Evolutionary conservation across 805 yeast genomes (phyloP).

Genomic region (Dipodascus geniculatus): DNA sequence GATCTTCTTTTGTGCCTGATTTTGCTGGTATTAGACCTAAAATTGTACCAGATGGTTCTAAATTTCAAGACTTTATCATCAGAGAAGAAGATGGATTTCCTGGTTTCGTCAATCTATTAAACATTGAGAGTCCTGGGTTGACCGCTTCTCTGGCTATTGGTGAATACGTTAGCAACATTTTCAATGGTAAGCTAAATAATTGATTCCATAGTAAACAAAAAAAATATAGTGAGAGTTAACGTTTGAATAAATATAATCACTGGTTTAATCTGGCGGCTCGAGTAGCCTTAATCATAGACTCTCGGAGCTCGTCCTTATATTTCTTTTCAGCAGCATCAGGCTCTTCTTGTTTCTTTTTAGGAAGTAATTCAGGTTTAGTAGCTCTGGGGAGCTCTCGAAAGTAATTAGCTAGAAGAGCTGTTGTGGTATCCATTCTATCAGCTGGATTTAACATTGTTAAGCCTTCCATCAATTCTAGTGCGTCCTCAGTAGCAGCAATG

Average conservation of each 20-base stretch:
- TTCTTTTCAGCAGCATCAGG: slow-evolving; percentile 11
- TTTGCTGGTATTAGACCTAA: slow-evolving; percentile 85
- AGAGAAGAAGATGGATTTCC: slow-evolving; percentile 57
- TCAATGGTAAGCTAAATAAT: neutral
- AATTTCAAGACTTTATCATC: slow-evolving; percentile 65
- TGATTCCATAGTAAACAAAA: slow-evolving; percentile 1
- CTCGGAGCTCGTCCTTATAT: slow-evolving; percentile 10
- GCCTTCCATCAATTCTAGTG: slow-evolving; percentile 60
- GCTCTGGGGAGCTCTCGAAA: slow-evolving; percentile 68
- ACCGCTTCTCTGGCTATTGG: slow-evolving; percentile 79
- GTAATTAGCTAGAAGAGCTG: slow-evolving; percentile 53
- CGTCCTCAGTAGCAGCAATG: slow-evolving; percentile 81
- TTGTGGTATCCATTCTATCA: slow-evolving; percentile 52
- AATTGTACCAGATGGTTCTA: slow-evolving; percentile 34
- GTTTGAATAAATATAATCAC: neutral
- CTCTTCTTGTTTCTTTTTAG: slow-evolving; percentile 28
- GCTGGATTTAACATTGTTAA: slow-evolving; percentile 72
- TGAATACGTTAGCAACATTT: slow-evolving; percentile 39
- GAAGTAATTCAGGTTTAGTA: slow-evolving; percentile 51
- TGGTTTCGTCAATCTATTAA: slow-evolving; percentile 70
- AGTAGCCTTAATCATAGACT: slow-evolving; percentile 13
- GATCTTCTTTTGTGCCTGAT: slow-evolving; percentile 44
- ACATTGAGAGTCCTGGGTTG: slow-evolving; percentile 86
- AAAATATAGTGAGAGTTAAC: neutral
- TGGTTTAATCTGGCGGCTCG: slow-evolving; percentile 6